A percentile compares a stretch with the other conserved stretches of the same genome.
Evolutionary conservation across 2,329 filamentous ascomycete species (phyloP).

Genomic region (Bipolaris bicolor): DNA sequence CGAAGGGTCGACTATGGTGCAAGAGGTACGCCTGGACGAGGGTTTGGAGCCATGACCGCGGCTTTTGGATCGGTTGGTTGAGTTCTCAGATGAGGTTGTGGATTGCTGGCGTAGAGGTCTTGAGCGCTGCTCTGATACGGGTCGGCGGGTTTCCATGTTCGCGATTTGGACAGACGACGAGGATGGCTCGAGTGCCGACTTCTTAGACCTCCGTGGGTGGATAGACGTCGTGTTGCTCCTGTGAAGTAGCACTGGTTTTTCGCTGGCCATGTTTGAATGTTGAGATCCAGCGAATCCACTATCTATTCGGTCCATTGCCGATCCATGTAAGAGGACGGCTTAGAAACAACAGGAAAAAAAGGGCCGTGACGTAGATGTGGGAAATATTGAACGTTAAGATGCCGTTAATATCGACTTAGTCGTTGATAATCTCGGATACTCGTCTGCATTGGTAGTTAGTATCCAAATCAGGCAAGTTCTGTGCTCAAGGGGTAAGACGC

Average conservation of each 20-base stretch:
- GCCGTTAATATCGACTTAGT: slow-evolving; percentile 22
- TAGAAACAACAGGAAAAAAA: slow-evolving; percentile 5
- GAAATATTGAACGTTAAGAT: slow-evolving; percentile 19
- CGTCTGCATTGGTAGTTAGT: slow-evolving; percentile 32
- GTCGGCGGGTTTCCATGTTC: slow-evolving; percentile 23
- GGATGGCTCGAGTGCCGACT: slow-evolving; percentile 9
- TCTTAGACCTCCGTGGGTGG: slow-evolving; percentile 26
- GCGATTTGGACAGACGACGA: slow-evolving; percentile 9
- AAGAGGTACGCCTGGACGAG: slow-evolving; percentile 46
- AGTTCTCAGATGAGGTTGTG: slow-evolving; percentile 37
- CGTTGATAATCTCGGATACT: slow-evolving; percentile 31
- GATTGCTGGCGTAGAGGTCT: slow-evolving; percentile 35
- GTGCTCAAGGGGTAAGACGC: slow-evolving; percentile 26
- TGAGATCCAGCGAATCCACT: slow-evolving; percentile 41
- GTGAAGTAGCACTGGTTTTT: slow-evolving; percentile 22
- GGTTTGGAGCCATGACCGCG: slow-evolving; percentile 39
- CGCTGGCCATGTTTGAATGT: slow-evolving; percentile 23
- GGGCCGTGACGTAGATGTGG: slow-evolving; percentile 24
- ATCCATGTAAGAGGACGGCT: slow-evolving; percentile 26
- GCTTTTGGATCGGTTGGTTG: slow-evolving; percentile 35
- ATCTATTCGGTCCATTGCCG: slow-evolving; percentile 44
- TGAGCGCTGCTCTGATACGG: slow-evolving; percentile 37
- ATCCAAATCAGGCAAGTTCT: slow-evolving; percentile 26
- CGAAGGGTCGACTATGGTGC: slow-evolving; percentile 43
- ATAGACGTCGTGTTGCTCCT: slow-evolving; percentile 35